These are phyloP conservation scores for Colletotrichum sp. DNA, from an alignment of 2,329 filamentous ascomycete genomes.

Conservation along the genomic window DNA sequence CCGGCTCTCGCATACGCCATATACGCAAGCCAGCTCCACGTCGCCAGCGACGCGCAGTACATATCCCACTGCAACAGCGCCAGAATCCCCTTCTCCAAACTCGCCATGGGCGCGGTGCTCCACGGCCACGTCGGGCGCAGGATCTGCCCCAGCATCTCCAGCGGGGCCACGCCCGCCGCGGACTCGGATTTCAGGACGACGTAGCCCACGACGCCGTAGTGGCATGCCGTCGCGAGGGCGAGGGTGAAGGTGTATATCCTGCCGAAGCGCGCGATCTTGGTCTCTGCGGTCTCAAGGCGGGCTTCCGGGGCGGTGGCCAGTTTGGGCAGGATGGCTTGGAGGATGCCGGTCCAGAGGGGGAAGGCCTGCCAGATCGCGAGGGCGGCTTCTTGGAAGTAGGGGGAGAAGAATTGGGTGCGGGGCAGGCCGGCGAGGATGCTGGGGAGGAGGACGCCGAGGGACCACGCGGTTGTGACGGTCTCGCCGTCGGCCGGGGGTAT, in stretches of 20 bases:
- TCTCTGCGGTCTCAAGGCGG: neutral
- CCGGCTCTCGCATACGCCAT: conserved; percentile 12
- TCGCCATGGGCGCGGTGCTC: neutral
- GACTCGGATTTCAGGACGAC: neutral
- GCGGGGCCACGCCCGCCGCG: neutral
- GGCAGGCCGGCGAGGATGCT: conserved; percentile 21
- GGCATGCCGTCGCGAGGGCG: neutral
- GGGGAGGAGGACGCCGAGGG: conserved; percentile 24
- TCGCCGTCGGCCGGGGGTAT: conserved; percentile 12
- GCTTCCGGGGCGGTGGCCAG: neutral
- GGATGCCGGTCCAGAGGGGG: conserved; percentile 21
- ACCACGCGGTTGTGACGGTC: conserved; percentile 10
- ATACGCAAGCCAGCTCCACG: conserved; percentile 12
- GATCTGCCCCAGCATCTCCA: neutral
- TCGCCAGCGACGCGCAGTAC: conserved; percentile 20
- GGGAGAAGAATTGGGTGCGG: conserved; percentile 13
- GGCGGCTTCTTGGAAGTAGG: conserved; percentile 20
- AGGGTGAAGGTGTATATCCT: conserved; percentile 17
- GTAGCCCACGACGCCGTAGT: conserved; percentile 14
- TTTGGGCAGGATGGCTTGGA: conserved; percentile 10
- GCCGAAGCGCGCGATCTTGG: neutral
- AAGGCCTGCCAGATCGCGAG: conserved; percentile 27
- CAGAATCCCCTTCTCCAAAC: conserved; percentile 13
- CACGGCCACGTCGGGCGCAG: conserved; percentile 14
- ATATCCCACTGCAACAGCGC: conserved; percentile 27